These are phyloP conservation scores for Arthroderma sp. DNA, from an alignment of 2,329 filamentous ascomycete genomes.

Conservation along the genomic window DNA sequence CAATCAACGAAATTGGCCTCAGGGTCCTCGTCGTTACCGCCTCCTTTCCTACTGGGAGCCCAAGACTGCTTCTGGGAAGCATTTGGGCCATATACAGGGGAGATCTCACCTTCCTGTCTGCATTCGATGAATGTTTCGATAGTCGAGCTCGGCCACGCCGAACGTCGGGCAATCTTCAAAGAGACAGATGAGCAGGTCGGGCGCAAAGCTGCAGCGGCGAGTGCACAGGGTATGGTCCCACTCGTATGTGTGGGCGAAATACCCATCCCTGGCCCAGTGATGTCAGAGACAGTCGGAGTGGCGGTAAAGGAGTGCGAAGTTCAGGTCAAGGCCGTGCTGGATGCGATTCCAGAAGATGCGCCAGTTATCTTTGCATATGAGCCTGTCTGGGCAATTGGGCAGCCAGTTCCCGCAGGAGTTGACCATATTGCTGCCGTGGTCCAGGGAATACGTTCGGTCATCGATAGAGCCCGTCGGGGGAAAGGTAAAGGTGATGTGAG, in stretches of 20 bases:
- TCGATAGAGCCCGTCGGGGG: slow-evolving; percentile 26
- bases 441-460: slow-evolving; percentile 46
- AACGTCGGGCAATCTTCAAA: slow-evolving; percentile 57
- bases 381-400: slow-evolving; percentile 80
- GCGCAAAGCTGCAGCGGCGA: slow-evolving; percentile 57
- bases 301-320: slow-evolving; percentile 55
- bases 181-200: slow-evolving; percentile 61
- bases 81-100: slow-evolving; percentile 63
- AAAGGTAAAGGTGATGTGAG: slow-evolving; percentile 48
- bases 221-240: slow-evolving; percentile 58
- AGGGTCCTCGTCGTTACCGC: slow-evolving; percentile 25
- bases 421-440: slow-evolving; percentile 63
- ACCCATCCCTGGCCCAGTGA: slow-evolving; percentile 38
- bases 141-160: slow-evolving; percentile 71
- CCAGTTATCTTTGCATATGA: slow-evolving; percentile 74
- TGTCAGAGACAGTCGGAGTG: slow-evolving; percentile 38
- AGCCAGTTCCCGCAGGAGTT: slow-evolving; percentile 55
- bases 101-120: slow-evolving; percentile 59
- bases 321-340: slow-evolving; percentile 55
- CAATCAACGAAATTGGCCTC: slow-evolving; percentile 22
- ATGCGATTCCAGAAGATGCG: slow-evolving; percentile 47
- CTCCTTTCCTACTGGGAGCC: slow-evolving; percentile 54
- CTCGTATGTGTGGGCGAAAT: slow-evolving; percentile 71
- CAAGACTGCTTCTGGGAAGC: slow-evolving; percentile 64
- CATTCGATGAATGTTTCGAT: slow-evolving; percentile 56